Evolutionary conservation across 2,329 filamentous ascomycete species (phyloP).

Genomic region (Ophiostoma tasmaniense): DNA sequence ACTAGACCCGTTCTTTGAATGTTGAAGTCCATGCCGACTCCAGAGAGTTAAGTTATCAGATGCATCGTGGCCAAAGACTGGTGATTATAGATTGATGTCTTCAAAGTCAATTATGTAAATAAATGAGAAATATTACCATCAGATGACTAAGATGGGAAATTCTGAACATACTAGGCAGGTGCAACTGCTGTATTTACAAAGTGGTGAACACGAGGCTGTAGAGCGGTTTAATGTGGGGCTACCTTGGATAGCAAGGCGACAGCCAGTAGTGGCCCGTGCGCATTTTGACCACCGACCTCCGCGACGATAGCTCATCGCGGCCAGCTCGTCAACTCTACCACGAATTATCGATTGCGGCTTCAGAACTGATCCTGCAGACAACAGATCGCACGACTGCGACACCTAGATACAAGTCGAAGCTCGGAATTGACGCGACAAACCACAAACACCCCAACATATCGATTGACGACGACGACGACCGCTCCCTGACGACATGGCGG

Average conservation of each 20-base stretch:
- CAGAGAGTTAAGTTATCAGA: background rate
- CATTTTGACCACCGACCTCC: background rate
- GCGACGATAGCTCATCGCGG: background rate
- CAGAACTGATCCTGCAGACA: background rate
- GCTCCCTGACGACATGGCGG: conserved; percentile 8
- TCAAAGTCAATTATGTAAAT: too few species aligned
- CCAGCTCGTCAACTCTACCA: background rate
- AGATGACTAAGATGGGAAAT: background rate
- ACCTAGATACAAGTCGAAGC: background rate
- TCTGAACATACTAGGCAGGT: background rate
- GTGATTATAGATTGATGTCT: background rate
- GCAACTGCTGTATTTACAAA: background rate
- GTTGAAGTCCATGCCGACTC: background rate
- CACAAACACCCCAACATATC: background rate
- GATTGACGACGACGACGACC: background rate
- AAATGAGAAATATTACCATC: background rate
- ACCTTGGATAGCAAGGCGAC: background rate
- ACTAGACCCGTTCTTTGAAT: conserved; percentile 19
- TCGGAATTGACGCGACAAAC: background rate
- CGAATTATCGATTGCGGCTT: background rate
- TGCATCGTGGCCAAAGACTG: background rate
- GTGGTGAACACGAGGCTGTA: background rate
- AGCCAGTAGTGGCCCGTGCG: background rate
- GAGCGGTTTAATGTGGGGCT: background rate
- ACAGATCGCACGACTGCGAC: background rate